These are phyloP conservation scores for Coix lacrymajobi DNA, from an alignment of 176 grass and related monocot genomes.

Conservation along the genomic window DNA sequence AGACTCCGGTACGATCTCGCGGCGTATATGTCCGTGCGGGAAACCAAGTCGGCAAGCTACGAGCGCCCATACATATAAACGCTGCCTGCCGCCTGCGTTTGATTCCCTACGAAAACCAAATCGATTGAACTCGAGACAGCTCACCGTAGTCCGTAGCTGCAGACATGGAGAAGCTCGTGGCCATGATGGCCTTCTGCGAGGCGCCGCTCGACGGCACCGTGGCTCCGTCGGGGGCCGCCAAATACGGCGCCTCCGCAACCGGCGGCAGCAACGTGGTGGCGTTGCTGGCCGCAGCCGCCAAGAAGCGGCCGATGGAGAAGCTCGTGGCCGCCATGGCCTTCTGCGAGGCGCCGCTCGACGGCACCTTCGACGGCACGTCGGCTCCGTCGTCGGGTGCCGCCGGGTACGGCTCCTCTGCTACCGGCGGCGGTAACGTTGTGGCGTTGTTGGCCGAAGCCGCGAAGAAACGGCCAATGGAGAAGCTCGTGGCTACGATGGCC, in stretches of 20 bases:
- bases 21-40: too few relatives aligned
- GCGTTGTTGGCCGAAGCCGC: background rate
- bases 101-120: too few relatives aligned
- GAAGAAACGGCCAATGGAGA: background rate
- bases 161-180: background rate
- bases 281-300: background rate
- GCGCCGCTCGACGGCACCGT: background rate
- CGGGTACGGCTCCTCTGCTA: background rate
- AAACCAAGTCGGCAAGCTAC: too few relatives aligned
- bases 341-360: constrained; percentile 14
- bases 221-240: background rate
- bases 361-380: background rate
- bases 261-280: background rate
- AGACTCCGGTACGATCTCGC: too few relatives aligned
- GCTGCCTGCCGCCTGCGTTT: too few relatives aligned
- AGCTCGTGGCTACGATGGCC: background rate
- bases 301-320: background rate
- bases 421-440: background rate
- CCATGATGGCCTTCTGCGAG: background rate
- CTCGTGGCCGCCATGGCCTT: background rate
- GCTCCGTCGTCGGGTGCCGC: background rate
- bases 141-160: too few relatives aligned
- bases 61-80: too few relatives aligned
- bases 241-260: background rate
- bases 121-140: too few relatives aligned